Evolutionary conservation across 108 stramenopile species (phyloP).

Genomic region (Asterionellopsis glacialis): DNA sequence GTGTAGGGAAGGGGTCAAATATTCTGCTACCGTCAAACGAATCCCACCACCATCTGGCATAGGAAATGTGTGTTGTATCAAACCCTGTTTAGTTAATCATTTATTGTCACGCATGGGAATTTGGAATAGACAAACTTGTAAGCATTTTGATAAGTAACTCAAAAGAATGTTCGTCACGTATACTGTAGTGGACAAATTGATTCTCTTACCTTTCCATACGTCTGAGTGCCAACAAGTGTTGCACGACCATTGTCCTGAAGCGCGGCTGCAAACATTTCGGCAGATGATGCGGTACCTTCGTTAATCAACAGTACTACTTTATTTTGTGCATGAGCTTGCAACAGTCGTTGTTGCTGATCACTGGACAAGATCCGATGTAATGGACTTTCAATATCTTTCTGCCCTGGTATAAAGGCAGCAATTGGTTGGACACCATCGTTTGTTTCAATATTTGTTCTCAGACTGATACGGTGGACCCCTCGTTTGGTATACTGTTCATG

Average conservation of each 20-base stretch:
- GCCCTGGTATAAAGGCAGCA: background rate
- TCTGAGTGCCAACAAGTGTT: conserved; percentile 62
- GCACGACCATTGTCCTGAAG: conserved; percentile 78
- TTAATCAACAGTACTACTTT: conserved; percentile 72
- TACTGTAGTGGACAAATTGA: no score
- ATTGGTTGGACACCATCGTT: background rate
- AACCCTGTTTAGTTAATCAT: no score
- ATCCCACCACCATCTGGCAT: conserved; percentile 84
- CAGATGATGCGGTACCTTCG: conserved; percentile 79
- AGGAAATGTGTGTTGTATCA: conserved; percentile 86
- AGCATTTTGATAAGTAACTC: no score
- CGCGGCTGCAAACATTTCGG: conserved; percentile 74
- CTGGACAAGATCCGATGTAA: no score
- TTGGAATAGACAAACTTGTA: no score
- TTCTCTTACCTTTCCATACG: conserved; percentile 81
- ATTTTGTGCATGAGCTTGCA: no score
- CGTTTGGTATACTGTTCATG: conserved; percentile 57
- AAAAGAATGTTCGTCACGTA: no score
- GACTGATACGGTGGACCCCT: no score
- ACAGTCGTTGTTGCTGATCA: no score
- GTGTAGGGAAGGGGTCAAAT: conserved; percentile 60
- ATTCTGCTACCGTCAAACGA: conserved; percentile 78
- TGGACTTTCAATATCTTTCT: no score
- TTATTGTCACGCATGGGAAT: no score
- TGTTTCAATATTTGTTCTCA: background rate